These are phyloP conservation scores for Sordariomycetes sp. DNA, from an alignment of 2,329 filamentous ascomycete genomes.

Conservation along the genomic window DNA sequence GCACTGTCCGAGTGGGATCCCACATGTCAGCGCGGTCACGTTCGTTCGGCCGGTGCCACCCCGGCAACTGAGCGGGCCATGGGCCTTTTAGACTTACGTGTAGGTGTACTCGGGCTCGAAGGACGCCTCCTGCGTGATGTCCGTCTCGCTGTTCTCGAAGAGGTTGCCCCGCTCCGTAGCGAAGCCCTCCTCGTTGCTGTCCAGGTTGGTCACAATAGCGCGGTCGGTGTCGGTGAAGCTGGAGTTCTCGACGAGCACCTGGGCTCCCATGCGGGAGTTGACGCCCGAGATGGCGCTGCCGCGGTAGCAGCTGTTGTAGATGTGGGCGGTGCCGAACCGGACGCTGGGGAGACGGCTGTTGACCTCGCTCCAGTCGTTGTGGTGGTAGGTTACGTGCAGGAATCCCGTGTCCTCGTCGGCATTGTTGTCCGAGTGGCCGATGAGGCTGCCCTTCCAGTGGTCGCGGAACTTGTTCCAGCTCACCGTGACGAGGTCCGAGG, in stretches of 20 bases:
- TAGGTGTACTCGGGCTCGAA: slow-evolving; percentile 21
- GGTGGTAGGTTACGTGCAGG: slow-evolving; percentile 46
- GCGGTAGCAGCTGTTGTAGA: slow-evolving; percentile 31
- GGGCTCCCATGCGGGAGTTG: slow-evolving; percentile 40
- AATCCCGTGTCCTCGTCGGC: slow-evolving; percentile 44
- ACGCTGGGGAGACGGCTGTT: slow-evolving; percentile 48
- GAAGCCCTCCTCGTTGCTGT: slow-evolving; percentile 31
- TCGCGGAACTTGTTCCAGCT: slow-evolving; percentile 31
- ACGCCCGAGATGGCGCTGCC: slow-evolving; percentile 32
- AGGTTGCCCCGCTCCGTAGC: slow-evolving; percentile 31
- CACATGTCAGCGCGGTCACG: slow-evolving; percentile 13
- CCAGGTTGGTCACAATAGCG: slow-evolving; percentile 26
- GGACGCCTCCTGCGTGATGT: slow-evolving; percentile 20
- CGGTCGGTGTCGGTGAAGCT: slow-evolving; percentile 32
- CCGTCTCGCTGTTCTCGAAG: slow-evolving; percentile 23
- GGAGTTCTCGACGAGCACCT: slow-evolving; percentile 42
- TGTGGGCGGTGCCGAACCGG: slow-evolving; percentile 51
- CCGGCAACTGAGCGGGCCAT: background rate
- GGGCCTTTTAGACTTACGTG: slow-evolving; percentile 7
- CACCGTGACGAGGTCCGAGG: slow-evolving; percentile 29
- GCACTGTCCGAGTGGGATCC: slow-evolving; percentile 14
- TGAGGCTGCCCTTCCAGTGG: slow-evolving; percentile 44
- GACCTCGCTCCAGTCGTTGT: slow-evolving; percentile 51
- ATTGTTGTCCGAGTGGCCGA: slow-evolving; percentile 52
- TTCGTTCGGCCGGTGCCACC: background rate